phyloP scores from a whole-genome alignment of 495 filamentous ascomycete genomes.

The Lasiosphaeria miniovina region DNA sequence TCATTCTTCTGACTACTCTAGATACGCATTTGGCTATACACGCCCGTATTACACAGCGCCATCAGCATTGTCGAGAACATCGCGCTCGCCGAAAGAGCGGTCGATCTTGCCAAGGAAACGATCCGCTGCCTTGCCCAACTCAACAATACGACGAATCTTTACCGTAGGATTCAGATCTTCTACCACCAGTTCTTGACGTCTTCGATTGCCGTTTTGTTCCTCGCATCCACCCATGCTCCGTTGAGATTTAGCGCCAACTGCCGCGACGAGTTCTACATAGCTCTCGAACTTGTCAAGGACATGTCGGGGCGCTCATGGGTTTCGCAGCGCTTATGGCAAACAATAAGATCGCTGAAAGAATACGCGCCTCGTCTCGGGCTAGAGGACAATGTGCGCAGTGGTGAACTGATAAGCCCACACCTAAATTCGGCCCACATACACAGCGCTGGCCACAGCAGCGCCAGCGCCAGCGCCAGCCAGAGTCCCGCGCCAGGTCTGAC shows the following conservation, averaged over 20 bases:
- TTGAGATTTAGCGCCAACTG: slow-evolving; percentile 69
- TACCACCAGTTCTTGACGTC: slow-evolving; percentile 87
- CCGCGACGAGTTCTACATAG: slow-evolving; percentile 84
- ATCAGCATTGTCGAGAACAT: slow-evolving; percentile 72
- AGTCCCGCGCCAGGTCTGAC: slow-evolving; percentile 4
- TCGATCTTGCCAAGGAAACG: slow-evolving; percentile 77
- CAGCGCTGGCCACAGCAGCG: slow-evolving; percentile 19
- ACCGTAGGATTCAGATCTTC: slow-evolving; percentile 72
- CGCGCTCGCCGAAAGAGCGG: slow-evolving; percentile 63
- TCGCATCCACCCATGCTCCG: slow-evolving; percentile 79
- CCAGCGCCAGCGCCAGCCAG: slow-evolving; percentile 4
- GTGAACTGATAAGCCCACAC: background rate
- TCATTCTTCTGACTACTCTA: slow-evolving; percentile 7
- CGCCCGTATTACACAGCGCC: slow-evolving; percentile 74
- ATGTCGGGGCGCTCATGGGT: slow-evolving; percentile 77
- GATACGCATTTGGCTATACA: slow-evolving; percentile 77
- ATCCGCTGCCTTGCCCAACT: slow-evolving; percentile 70
- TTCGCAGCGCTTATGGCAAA: slow-evolving; percentile 77
- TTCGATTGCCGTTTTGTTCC: slow-evolving; percentile 75
- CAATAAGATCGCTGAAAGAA: slow-evolving; percentile 73
- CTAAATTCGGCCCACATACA: background rate
- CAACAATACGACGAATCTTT: slow-evolving; percentile 78
- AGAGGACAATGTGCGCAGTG: slow-evolving; percentile 28
- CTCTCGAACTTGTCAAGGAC: slow-evolving; percentile 75
- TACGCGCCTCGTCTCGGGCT: slow-evolving; percentile 78